Evolutionary conservation across 2,329 filamentous ascomycete genomes (phyloP).

Genomic region (Lojkania enalia): DNA sequence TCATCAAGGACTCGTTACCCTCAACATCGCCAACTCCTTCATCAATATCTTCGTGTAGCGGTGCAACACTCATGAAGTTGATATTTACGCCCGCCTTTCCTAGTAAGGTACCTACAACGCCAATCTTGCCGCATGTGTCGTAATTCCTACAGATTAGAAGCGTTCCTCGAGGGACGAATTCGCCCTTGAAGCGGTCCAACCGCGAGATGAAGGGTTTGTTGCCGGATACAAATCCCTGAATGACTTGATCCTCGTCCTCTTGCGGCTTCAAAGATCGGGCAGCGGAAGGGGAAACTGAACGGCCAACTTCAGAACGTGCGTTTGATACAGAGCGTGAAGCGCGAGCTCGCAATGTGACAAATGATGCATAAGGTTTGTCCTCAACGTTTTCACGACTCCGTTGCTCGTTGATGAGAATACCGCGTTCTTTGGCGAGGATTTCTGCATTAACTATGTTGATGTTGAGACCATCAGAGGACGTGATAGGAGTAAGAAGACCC

Average conservation of each 20-base stretch:
- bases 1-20: conserved; percentile 76
- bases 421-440: conserved; percentile 74
- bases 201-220: conserved; percentile 70
- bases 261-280: conserved; percentile 16
- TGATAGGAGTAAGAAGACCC: conserved; percentile 71
- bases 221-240: conserved; percentile 68
- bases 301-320: conserved; percentile 23
- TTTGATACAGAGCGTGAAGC: conserved; percentile 44
- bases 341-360: conserved; percentile 69
- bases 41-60: conserved; percentile 51
- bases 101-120: conserved; percentile 71
- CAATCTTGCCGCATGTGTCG: conserved; percentile 81
- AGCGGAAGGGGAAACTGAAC: conserved; percentile 34
- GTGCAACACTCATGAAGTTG: conserved; percentile 75
- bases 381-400: conserved; percentile 63
- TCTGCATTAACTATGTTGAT: conserved; percentile 84
- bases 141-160: conserved; percentile 81
- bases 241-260: conserved; percentile 53
- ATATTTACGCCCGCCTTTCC: conserved; percentile 76
- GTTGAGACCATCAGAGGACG: conserved; percentile 65
- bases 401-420: conserved; percentile 76
- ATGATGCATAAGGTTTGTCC: conserved; percentile 67
- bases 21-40: conserved; percentile 28
- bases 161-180: conserved; percentile 73
- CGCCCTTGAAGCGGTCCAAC: conserved; percentile 72